Percentiles rank a stretch among this genome's conserved stretches.
Conservation (phyloP, 2,329 filamentous ascomycete species). For the Aspergillus amoenus region DNA sequence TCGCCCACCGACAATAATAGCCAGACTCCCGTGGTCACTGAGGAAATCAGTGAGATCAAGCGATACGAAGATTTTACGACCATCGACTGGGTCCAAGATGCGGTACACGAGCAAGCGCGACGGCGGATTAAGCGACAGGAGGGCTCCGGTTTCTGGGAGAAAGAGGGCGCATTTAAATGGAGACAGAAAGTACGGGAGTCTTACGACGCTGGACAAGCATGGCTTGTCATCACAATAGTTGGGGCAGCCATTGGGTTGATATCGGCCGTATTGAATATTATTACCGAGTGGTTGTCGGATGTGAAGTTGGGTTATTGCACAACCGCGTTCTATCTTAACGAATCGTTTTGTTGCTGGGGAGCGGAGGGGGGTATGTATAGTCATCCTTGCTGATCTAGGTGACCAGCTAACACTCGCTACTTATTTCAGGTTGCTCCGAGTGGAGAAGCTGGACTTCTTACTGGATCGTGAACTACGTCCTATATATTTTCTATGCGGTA, state of each 20-base stretch:
- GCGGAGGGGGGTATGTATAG: conserved; percentile 70
- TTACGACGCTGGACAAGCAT: conserved; percentile 95
- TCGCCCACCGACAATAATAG: conserved; percentile 57
- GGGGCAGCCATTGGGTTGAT: conserved; percentile 89
- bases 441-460: conserved; percentile 89
- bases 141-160: conserved; percentile 69
- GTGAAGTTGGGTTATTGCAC: conserved; percentile 95
- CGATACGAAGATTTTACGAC: conserved; percentile 99
- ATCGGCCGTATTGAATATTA: conserved; percentile 88
- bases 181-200: conserved; percentile 76
- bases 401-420: conserved; percentile 1
- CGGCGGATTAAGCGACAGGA: conserved; percentile 73
- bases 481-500: conserved; percentile 86
- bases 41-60: conserved; percentile 97
- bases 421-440: conserved; percentile 67
- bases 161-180: conserved; percentile 71
- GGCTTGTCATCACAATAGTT: conserved; percentile 95
- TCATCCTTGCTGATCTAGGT: neutral
- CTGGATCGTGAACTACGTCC: conserved; percentile 74
- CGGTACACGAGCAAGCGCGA: conserved; percentile 81
- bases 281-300: conserved; percentile 95
- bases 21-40: conserved; percentile 70
- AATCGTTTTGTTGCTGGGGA: conserved; percentile 97
- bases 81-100: conserved; percentile 96
- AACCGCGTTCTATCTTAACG: conserved; percentile 94